Evolutionary conservation across 2,329 filamentous ascomycete species (phyloP), one percentile per base, ranked within the genome.

Genomic region (Ceratocystiopsis minuta): DNA sequence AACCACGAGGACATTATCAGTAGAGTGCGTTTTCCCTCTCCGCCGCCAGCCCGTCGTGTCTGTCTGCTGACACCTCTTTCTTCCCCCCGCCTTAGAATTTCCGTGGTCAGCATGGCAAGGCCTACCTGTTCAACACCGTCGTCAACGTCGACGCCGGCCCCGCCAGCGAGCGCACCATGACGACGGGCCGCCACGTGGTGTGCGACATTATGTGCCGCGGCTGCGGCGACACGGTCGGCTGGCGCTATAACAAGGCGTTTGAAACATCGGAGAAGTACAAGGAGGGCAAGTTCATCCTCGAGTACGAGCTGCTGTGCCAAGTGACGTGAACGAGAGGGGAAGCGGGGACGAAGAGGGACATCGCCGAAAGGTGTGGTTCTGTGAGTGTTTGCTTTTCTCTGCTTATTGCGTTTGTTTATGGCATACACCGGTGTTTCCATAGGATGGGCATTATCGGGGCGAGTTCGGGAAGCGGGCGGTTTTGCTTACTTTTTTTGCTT

Each of bases 211-310:
- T 68, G 45, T 98, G 90, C 65, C 73, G 80, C 45, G 83, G 93
- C 60, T 98, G 90, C 71, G 81, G 80, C 57, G 81, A 87, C 59
- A 81, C 80, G 28, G 90, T 98, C 41, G 90, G 90, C 33, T 98
- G 90, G 90, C 96, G 94, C 60, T 98, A 98, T 59, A 90, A 98
- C 62, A 94, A 92, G 65, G 90, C 90, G 1, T 96, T 82, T 58
- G 90, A 98, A 65, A 61, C 67, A 32, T 78, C 71, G 49, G 88
- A 98, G 70, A 94, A 94, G 64, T 98, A 98, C 64, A 98, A 98
- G 67, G 90, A 98, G 68, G 87, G 86, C 43, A 98, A 96, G 64
- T 96, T 82, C 58, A 98, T 98, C 46, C 69, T 98, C 44, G 88
- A 96, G 66, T 83, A 82, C 31, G 87, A 94, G 64, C 63, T 95